Percentiles rank a stretch among this genome's conserved stretches.
phyloP scores from a whole-genome alignment of 2,329 filamentous ascomycete species.

The Clonostachys solani region DNA sequence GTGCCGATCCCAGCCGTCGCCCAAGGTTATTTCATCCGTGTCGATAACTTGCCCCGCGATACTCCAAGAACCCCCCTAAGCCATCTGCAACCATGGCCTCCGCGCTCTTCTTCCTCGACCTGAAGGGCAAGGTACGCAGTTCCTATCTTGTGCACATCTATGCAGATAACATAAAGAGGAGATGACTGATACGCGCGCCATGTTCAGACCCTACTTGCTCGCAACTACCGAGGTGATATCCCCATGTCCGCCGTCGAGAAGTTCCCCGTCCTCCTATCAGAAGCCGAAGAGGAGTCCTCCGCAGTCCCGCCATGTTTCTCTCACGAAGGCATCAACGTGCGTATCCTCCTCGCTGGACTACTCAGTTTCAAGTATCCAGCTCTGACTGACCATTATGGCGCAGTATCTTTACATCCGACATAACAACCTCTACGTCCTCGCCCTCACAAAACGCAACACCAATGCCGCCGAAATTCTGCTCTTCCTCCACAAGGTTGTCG shows the following conservation, averaged over 20 bases:
- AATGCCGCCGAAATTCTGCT: conserved; percentile 98
- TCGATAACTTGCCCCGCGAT: conserved; percentile 14
- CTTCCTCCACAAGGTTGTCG: conserved; percentile 96
- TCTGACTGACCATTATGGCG: not conserved
- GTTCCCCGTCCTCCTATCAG: conserved; percentile 91
- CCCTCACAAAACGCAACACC: conserved; percentile 96
- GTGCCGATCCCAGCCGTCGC: conserved; percentile 6
- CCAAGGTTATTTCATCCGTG: conserved; percentile 8
- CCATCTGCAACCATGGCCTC: conserved; percentile 71
- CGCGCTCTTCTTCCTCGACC: conserved; percentile 95
- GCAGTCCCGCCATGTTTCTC: conserved; percentile 97
- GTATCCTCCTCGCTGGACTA: conserved; percentile 15
- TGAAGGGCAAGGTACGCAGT: conserved; percentile 89
- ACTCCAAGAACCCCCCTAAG: conserved; percentile 7
- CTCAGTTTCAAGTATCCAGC: too few relatives aligned
- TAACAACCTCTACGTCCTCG: conserved; percentile 98
- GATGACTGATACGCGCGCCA: too few relatives aligned
- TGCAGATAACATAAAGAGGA: too few relatives aligned
- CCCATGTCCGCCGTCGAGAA: conserved; percentile 99
- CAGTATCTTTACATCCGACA: conserved; percentile 99
- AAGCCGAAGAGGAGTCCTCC: conserved; percentile 98
- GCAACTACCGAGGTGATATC: conserved; percentile 97
- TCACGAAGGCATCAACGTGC: conserved; percentile 94
- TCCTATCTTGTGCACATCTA: not conserved
- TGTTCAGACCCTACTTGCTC: conserved; percentile 87